Evolutionary conservation across 108 stramenopile genomes (phyloP).

Genomic region (Cyclotella choctawhatcheeana): DNA sequence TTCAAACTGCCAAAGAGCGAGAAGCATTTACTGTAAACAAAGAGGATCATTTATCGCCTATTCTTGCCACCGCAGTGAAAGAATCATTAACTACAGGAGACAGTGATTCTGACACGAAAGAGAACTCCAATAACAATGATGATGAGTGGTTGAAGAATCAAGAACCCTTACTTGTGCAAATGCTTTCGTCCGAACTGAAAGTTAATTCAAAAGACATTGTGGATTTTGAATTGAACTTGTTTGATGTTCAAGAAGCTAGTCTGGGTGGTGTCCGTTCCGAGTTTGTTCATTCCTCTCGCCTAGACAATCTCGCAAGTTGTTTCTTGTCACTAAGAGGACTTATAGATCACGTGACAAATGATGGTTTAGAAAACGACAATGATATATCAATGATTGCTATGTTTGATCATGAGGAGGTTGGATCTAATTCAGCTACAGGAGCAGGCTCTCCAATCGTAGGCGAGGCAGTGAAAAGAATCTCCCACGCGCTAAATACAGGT

Average conservation of each 20-base stretch:
- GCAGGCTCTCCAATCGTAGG: constrained; percentile 88
- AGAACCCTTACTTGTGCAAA: constrained; percentile 78
- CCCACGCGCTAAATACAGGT: constrained; percentile 55
- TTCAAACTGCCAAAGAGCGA: constrained; percentile 85
- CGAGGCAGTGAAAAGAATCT: constrained; percentile 80
- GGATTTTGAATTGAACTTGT: constrained; percentile 94
- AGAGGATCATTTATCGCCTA: constrained; percentile 92
- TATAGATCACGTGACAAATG: constrained; percentile 60
- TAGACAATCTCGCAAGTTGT: constrained; percentile 96
- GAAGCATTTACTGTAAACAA: constrained; percentile 91
- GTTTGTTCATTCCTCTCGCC: constrained; percentile 91
- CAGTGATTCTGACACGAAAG: constrained; percentile 28
- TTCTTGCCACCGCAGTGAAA: constrained; percentile 86
- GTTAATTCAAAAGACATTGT: constrained; percentile 70
- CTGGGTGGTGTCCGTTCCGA: constrained; percentile 88
- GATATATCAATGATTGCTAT: constrained; percentile 89
- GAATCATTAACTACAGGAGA: constrained; percentile 57
- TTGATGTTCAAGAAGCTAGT: constrained; percentile 90
- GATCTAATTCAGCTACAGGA: constrained; percentile 76
- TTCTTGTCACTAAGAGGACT: constrained; percentile 84
- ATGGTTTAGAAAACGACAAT: constrained; percentile 51
- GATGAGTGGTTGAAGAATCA: constrained; percentile 84
- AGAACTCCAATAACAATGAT: constrained; percentile 14
- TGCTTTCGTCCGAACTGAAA: constrained; percentile 76
- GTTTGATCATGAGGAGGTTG: constrained; percentile 99